Base-by-base conservation (phyloP, 2,329 filamentous ascomycete genomes). In the Penicillium corylophilum region DNA sequence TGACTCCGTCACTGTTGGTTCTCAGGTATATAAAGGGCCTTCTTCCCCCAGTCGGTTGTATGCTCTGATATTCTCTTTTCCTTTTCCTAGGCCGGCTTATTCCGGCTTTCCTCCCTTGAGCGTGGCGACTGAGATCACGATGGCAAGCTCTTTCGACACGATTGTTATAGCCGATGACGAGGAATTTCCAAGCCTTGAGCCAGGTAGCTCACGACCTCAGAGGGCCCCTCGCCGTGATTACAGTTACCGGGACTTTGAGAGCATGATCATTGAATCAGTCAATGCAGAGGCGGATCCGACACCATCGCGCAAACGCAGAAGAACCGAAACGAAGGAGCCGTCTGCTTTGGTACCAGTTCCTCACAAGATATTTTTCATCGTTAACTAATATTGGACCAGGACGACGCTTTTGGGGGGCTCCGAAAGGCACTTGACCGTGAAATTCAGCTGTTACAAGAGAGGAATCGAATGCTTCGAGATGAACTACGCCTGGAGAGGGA, bases 401-500 rank as follows among this genome's bases (percentile, higher is more conserved):
- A 33, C 5, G 5, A 53, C 36, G 18, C 23, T 36, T 46, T 53
- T 28, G 33, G 42, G 36, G 46, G 50, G 46, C 46, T 53, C 36
- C 46, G 26, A 50, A 50, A 50, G 42, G 15, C 46, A 46, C 31
- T 53, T 43, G 26, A 22, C 26, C 29, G 46, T 53, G 38, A 45
- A 53, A 53, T 29, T 20, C 35, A 53, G 36, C 42, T 23, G 44
- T 36, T 46, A 46, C 23, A 39, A 51, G 48, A 51, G 36, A 41
- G 51, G 51, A 54, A 36, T 54, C 31, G 44, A 23, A 48, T 16
- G 28, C 52, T 54, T 54, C 44, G 16, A 44, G 48, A 54, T 48
- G 48, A 48, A 54, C 48, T 48, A 51, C 44, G 18, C 24, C 44
- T 45, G 48, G 52, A 54, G 48, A 54, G 52, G 40, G 31, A 54